Conservation (phyloP, 306 rosid species). For the Begonia fuchsioides region DNA sequence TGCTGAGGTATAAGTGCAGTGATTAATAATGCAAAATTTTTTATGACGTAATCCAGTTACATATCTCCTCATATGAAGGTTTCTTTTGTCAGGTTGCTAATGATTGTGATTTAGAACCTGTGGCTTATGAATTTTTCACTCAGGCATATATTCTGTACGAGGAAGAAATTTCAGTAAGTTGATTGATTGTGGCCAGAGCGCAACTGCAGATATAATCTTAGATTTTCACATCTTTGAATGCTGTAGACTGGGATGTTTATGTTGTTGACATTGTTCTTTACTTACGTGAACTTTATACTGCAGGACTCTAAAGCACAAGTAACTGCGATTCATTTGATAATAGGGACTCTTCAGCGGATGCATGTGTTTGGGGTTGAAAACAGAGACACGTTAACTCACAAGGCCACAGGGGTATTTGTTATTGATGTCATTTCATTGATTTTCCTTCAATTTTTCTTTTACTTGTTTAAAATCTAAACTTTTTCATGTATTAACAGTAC, state of each 20-base stretch:
- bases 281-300: constrained; percentile 14
- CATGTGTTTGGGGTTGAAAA: constrained; percentile 95
- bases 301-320: constrained; percentile 95
- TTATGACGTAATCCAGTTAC: too few relatives aligned
- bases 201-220: background rate
- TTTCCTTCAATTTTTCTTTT: background rate
- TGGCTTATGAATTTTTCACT: constrained; percentile 93
- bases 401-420: constrained; percentile 94
- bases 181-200: background rate
- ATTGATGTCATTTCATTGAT: constrained; percentile 3
- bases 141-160: constrained; percentile 94
- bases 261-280: background rate
- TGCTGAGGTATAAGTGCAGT: constrained; percentile 64
- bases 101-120: constrained; percentile 88
- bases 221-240: background rate
- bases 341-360: constrained; percentile 99
- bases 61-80: constrained; percentile 8
- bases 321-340: constrained; percentile 84
- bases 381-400: constrained; percentile 98
- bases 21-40: background rate
- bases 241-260: background rate
- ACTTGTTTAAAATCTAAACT: too few relatives aligned
- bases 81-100: constrained; percentile 63
- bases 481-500: constrained; percentile 28
- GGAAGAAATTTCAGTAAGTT: constrained; percentile 95